Evolutionary conservation across 768 basidiomycete genomes (phyloP).

Genomic region (Tylopilus felleus): DNA sequence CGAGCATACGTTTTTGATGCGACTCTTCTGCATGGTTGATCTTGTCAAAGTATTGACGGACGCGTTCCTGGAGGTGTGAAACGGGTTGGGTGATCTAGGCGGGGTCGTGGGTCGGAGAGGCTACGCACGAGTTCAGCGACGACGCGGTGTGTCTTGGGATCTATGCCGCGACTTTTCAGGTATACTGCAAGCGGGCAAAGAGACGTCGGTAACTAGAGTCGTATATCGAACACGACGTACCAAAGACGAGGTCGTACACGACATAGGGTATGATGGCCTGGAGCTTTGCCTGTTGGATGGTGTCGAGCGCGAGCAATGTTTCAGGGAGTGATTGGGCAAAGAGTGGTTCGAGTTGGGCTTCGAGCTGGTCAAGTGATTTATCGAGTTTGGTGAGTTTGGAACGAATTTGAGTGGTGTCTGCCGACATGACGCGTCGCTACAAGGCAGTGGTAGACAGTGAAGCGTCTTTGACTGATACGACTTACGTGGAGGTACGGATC

Average conservation of each 20-base stretch:
- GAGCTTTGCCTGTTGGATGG: conserved; percentile 77
- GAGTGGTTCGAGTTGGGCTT: conserved; percentile 61
- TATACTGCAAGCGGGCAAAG: conserved; percentile 50
- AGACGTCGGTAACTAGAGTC: background rate
- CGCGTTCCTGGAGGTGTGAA: conserved; percentile 52
- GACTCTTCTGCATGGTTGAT: conserved; percentile 73
- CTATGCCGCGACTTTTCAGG: conserved; percentile 73
- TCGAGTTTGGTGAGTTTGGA: conserved; percentile 46
- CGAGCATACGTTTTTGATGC: conserved; percentile 38
- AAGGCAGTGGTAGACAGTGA: background rate
- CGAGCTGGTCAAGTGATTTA: conserved; percentile 65
- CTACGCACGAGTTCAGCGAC: conserved; percentile 49
- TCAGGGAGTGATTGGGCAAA: conserved; percentile 67
- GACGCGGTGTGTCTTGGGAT: conserved; percentile 76
- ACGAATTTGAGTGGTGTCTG: conserved; percentile 35
- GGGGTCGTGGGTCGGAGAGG: background rate
- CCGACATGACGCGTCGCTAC: conserved; percentile 29
- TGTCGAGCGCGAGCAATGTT: conserved; percentile 58
- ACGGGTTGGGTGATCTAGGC: background rate
- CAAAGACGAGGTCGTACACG: conserved; percentile 81
- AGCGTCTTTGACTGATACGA: too few species aligned
- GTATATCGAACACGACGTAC: conserved; percentile 36
- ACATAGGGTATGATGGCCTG: conserved; percentile 80
- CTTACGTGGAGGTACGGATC: background rate
- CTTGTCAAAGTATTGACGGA: conserved; percentile 80